Evolutionary conservation across 73 alveolate genomes (phyloP).

Genomic region (Tetrahymena thermophila): DNA sequence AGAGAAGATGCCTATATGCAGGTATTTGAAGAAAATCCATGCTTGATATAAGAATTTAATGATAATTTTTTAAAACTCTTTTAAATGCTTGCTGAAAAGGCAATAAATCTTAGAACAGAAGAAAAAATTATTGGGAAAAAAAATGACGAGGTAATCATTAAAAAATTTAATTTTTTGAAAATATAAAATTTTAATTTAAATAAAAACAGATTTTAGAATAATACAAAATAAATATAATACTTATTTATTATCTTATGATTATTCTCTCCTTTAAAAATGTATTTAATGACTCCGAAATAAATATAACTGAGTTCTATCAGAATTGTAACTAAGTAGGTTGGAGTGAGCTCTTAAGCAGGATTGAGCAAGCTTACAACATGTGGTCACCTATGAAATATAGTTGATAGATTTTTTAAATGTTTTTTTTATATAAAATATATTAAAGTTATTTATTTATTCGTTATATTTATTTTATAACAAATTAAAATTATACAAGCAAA

Average conservation of each 20-base stretch:
- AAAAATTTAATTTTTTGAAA: not conserved
- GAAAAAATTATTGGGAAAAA: not conserved
- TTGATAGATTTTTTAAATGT: not conserved
- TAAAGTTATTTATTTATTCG: not conserved
- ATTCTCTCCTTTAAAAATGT: not conserved
- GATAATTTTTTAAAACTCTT: not conserved
- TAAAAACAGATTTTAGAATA: not conserved
- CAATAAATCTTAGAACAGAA: not conserved
- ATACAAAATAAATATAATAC: not conserved
- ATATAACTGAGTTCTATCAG: not conserved
- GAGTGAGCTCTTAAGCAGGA: not conserved
- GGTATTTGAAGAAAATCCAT: not conserved
- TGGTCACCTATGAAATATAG: not conserved
- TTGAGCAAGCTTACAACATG: not conserved
- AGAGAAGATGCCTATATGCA: not conserved
- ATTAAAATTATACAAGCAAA: too few species aligned
- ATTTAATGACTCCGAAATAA: not conserved
- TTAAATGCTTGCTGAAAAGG: not conserved
- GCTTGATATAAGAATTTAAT: not conserved
- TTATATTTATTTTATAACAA: too few species aligned
- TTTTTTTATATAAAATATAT: not conserved
- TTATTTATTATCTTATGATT: not conserved
- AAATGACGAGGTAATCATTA: not conserved
- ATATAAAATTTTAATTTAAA: not conserved
- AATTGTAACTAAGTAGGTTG: not conserved